A percentile compares a stretch with the other conserved stretches of the same genome.
phyloP scores from a whole-genome alignment of 2,329 filamentous ascomycete genomes.

The Colletotrichum costaricense region DNA sequence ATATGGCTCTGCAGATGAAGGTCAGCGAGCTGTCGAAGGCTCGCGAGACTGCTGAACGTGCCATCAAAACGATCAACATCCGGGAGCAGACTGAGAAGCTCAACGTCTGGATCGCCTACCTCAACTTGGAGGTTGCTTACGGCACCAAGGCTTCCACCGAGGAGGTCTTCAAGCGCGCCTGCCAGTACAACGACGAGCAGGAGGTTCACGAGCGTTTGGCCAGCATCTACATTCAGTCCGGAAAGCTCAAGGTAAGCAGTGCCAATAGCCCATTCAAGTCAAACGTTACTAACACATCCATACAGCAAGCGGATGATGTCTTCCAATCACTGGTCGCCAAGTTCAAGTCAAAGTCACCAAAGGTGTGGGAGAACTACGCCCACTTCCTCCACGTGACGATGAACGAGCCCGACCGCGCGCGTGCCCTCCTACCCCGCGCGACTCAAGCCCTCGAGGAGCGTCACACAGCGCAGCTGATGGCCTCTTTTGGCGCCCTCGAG shows the following conservation, averaged over 20 bases:
- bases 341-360: conserved; percentile 81
- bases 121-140: conserved; percentile 94
- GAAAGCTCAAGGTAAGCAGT: conserved; percentile 79
- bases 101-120: conserved; percentile 93
- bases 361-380: conserved; percentile 94
- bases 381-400: conserved; percentile 86
- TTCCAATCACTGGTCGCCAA: conserved; percentile 92
- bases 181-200: conserved; percentile 91
- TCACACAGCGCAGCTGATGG: conserved; percentile 76
- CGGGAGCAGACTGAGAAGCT: conserved; percentile 92
- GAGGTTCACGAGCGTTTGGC: conserved; percentile 90
- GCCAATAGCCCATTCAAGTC: not conserved
- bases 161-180: conserved; percentile 89
- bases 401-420: conserved; percentile 77
- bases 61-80: conserved; percentile 90
- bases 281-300: conserved; percentile 9
- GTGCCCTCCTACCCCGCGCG: conserved; percentile 83
- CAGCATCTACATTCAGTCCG: conserved; percentile 94
- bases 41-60: conserved; percentile 88
- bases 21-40: conserved; percentile 90
- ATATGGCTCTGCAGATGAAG: conserved; percentile 99
- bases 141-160: conserved; percentile 86
- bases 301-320: conserved; percentile 85
- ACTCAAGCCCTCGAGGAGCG: conserved; percentile 81
- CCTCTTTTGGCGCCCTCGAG: conserved; percentile 91